These are phyloP conservation scores for Lentinula edodes DNA, from an alignment of 768 basidiomycete genomes.

Conservation along the genomic window DNA sequence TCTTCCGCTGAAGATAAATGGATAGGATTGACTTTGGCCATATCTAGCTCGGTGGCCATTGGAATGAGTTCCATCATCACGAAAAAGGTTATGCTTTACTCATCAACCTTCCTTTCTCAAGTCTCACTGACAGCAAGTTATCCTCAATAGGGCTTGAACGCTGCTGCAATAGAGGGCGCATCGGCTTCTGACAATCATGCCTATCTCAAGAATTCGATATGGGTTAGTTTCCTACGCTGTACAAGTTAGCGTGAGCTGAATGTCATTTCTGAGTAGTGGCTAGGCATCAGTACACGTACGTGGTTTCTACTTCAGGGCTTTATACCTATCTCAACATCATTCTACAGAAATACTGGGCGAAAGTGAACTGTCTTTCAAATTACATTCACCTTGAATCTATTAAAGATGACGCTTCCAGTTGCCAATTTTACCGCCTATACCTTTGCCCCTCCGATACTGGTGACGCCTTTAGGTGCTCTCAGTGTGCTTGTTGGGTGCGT, in stretches of 20 bases:
- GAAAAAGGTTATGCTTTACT: conserved; percentile 51
- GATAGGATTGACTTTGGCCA: conserved; percentile 64
- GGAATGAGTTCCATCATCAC: conserved; percentile 79
- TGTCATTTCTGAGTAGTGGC: conserved; percentile 43
- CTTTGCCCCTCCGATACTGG: conserved; percentile 95
- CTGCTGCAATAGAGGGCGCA: conserved; percentile 63
- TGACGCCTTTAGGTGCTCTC: conserved; percentile 94
- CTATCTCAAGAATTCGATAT: conserved; percentile 87
- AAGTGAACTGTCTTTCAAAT: conserved; percentile 39
- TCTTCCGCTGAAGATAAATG: conserved; percentile 57
- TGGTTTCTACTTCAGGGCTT: background rate
- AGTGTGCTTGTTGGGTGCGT: conserved; percentile 93
- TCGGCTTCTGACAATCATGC: conserved; percentile 76
- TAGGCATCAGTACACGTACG: conserved; percentile 87
- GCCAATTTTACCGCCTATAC: conserved; percentile 96
- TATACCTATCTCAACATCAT: background rate
- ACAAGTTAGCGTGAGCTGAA: background rate
- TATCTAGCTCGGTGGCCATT: conserved; percentile 60
- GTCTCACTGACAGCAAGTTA: background rate
- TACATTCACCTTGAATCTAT: background rate
- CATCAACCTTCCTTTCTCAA: background rate
- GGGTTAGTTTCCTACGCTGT: conserved; percentile 30
- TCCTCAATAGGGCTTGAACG: conserved; percentile 71
- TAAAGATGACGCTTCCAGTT: conserved; percentile 31
- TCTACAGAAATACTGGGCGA: conserved; percentile 84